Base-by-base conservation (phyloP, 2,329 filamentous ascomycete species). In the Nemania sp. region DNA sequence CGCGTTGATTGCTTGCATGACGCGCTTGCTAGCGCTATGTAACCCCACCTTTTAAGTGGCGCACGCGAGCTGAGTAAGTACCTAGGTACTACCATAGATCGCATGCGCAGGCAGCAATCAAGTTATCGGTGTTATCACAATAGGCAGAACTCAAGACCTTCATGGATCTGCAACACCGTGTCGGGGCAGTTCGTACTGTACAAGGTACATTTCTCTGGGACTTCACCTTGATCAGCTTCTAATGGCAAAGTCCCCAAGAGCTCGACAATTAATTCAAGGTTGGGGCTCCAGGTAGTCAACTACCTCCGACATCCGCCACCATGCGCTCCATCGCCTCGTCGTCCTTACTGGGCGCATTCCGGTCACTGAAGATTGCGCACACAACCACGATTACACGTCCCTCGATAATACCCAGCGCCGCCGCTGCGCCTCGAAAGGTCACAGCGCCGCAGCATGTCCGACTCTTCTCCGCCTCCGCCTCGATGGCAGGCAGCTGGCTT, bases 401-500 rank as follows among this genome's bases (percentile, higher is more conserved):
- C 2, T 69, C 66, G 39, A 70, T 73, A 54, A 66, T 72, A 63
- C 57, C 70, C 15, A 65, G 54, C 56, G 58, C 54, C 52, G 70
- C 75, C 15, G 65, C 68, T 74, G 56, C 75, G 68, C 40, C 73
- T 65, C 65, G 75, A 71, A 53, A 61, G 71, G 65, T 70, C 67
- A 59, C 72, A 72, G 60, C 64, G 45, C 65, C 79, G 64, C 76
- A 80, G 70, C 77, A 82, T 79, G 76, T 75, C 67, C 85, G 90
- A 73, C 78, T 84, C 63, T 96, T 97, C 78, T 91, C 91, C 40
- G 90, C 88, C 34, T 90, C 90, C 15, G 62, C 82, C 71, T 65
- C 79, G 66, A 72, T 78, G 73, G 65, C 82, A 74, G 85, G 85
- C 67, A 90, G 86, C 73, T 98, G 93, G 92, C 89, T 98, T 49